These are phyloP conservation scores for Setaria italica DNA, from an alignment of 202 grass and related monocot genomes.

Conservation along the genomic window DNA sequence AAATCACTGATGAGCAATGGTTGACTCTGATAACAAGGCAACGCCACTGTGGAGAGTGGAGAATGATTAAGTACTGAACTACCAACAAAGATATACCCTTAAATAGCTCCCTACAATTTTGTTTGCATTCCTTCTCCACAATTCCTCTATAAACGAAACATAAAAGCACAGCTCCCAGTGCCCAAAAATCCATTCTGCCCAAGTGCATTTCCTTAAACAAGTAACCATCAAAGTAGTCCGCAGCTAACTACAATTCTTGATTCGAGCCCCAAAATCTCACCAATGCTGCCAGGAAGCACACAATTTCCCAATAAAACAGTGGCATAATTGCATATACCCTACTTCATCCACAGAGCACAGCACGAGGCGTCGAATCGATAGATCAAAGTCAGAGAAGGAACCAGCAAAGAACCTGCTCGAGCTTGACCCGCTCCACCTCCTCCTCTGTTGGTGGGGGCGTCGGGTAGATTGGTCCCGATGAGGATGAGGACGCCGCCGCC, in stretches of 20 bases:
- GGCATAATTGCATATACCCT: conserved; percentile 33
- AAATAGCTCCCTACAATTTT: background rate
- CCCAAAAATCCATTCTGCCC: conserved; percentile 11
- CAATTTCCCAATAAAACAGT: background rate
- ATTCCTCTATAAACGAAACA: background rate
- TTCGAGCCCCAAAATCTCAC: background rate
- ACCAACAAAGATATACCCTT: background rate
- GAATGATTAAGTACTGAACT: background rate
- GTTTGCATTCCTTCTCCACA: background rate
- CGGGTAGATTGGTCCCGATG: conserved; percentile 57
- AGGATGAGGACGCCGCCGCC: conserved; percentile 4
- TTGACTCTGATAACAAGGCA: background rate
- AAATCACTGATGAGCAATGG: conserved; percentile 2
- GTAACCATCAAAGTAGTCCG: conserved; percentile 1
- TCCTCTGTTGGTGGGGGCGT: conserved; percentile 46
- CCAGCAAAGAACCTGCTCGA: conserved; percentile 59
- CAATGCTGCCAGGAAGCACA: background rate
- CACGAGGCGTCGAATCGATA: background rate
- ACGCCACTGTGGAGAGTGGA: background rate
- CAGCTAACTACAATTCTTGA: background rate
- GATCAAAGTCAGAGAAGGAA: conserved; percentile 22
- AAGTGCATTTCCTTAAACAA: conserved; percentile 34
- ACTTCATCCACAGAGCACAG: conserved; percentile 12
- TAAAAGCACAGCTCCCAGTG: background rate
- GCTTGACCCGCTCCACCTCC: conserved; percentile 54